Percentiles rank a stretch among this genome's conserved stretches.
phyloP scores from a whole-genome alignment of 768 basidiomycete genomes.

The Suillus occidentalis region DNA sequence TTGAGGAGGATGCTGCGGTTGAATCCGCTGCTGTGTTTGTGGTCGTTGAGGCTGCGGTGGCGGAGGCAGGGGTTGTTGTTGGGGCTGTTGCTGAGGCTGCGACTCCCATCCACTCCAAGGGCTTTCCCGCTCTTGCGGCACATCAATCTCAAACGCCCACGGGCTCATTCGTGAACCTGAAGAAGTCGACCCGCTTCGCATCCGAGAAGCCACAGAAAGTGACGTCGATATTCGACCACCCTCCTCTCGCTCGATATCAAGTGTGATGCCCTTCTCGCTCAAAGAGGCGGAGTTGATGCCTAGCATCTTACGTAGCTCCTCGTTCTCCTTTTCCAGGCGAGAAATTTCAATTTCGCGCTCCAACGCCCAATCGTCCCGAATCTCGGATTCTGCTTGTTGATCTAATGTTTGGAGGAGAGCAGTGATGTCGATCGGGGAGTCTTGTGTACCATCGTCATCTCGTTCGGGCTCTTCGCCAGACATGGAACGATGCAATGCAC shows the following conservation, averaged over 20 bases:
- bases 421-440: conserved; percentile 42
- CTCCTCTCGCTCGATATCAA: conserved; percentile 50
- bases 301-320: conserved; percentile 69
- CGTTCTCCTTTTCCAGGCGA: conserved; percentile 82
- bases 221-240: conserved; percentile 36
- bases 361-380: conserved; percentile 76
- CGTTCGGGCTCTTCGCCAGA: conserved; percentile 53
- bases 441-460: conserved; percentile 27
- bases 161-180: conserved; percentile 21
- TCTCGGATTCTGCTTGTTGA: conserved; percentile 37
- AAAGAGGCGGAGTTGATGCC: conserved; percentile 67
- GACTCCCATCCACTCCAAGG: conserved; percentile 30
- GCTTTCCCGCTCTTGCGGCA: conserved; percentile 20
- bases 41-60: conserved; percentile 30
- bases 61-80: conserved; percentile 13
- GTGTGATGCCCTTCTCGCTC: conserved; percentile 48
- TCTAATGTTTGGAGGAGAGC: conserved; percentile 45
- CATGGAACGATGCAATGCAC: conserved; percentile 70
- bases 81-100: background rate
- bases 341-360: conserved; percentile 87
- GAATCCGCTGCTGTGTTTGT: conserved; percentile 25
- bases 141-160: conserved; percentile 34
- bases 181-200: conserved; percentile 28
- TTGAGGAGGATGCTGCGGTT: conserved; percentile 34
- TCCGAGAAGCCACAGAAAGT: conserved; percentile 22